Base-by-base conservation (phyloP, 2,329 filamentous ascomycete genomes). In the Colletotrichum sp. region DNA sequence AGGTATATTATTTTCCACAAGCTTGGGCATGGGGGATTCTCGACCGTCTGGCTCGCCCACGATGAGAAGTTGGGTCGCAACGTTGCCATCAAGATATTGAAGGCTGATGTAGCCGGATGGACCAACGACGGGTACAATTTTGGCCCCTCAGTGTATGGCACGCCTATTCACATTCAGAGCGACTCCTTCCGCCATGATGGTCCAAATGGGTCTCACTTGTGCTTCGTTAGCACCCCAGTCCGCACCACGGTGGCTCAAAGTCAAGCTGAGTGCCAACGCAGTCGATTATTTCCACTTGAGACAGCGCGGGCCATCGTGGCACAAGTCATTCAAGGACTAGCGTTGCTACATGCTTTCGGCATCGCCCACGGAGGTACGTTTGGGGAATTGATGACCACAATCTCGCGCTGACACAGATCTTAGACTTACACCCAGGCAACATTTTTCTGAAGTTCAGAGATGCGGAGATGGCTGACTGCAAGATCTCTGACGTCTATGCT, bases 321-420 rank as follows among this genome's bases (percentile, higher is more conserved):
- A 49, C 39, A 49, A 21, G 39, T 49, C 5, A 49, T 49, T 49
- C 18, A 49, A 49, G 39, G 39, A n/a, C 9, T 49, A 12, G 18
- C 18, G 39, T 21, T 3, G 18, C 18, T 21, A 2, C 18, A 49
- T 49, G 0, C 0, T 7, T 12, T 12, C 9, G 39, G 39, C 9
- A 49, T 49, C 39, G 39, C 4, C 2, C 39, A 49, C 2, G 39
- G 39, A 49, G 39, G 39, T 49, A 49, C 39, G 18, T 49, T 10
- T 12, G 9, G 39, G 39, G 18, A 49, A n/a, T 4, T n/a, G 39
- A 12, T n/a, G 39, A 49, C 39, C 9, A 1, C 16, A 44, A 44
- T 44, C 18, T 44, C 16, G 39, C 18, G 39, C 52, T 57, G n/a
- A 57, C 24, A 16, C 12, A 24, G 24, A 0, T 24, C 4, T 0